These are phyloP conservation scores for Nematodospora anomalae DNA, from an alignment of 1,139 yeast species.

Conservation along the genomic window DNA sequence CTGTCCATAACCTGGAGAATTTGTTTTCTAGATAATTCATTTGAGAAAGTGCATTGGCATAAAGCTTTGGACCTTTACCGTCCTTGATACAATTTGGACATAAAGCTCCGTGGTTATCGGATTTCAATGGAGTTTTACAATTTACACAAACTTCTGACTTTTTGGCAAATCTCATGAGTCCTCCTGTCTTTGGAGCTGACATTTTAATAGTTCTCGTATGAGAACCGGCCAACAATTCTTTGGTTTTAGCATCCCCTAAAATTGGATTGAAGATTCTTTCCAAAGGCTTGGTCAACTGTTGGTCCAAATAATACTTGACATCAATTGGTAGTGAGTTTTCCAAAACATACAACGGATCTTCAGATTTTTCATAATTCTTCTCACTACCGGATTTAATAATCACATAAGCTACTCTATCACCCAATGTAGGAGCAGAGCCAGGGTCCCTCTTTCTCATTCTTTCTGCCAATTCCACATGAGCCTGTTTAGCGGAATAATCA, in stretches of 20 bases:
- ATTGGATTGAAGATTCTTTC: slow-evolving; percentile 95
- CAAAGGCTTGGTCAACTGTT: slow-evolving; percentile 89
- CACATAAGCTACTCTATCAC: slow-evolving; percentile 98
- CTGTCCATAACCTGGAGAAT: slow-evolving; percentile 93
- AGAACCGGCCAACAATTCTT: slow-evolving; percentile 72
- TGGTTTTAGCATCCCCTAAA: slow-evolving; percentile 81
- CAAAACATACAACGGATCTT: slow-evolving; percentile 90
- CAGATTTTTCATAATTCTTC: slow-evolving; percentile 92
- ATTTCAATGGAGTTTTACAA: slow-evolving; percentile 77
- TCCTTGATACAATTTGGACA: slow-evolving; percentile 76
- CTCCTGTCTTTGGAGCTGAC: slow-evolving; percentile 66
- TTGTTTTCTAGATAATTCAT: slow-evolving; percentile 80
- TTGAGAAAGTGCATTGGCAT: slow-evolving; percentile 74
- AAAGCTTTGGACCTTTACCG: slow-evolving; percentile 78
- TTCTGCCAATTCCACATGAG: slow-evolving; percentile 95
- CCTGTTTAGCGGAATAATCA: slow-evolving; percentile 94
- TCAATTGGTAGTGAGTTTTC: slow-evolving; percentile 93
- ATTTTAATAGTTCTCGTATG: slow-evolving; percentile 81
- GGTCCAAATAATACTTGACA: slow-evolving; percentile 89
- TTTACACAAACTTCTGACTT: slow-evolving; percentile 86
- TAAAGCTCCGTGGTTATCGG: slow-evolving; percentile 69
- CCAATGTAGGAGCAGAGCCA: slow-evolving; percentile 94
- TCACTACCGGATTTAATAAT: slow-evolving; percentile 82
- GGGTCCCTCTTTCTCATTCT: slow-evolving; percentile 96
- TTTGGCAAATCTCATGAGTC: slow-evolving; percentile 87